Conservation (phyloP, 2,329 filamentous ascomycete genomes). For the Pestalotiopsis sp. region DNA sequence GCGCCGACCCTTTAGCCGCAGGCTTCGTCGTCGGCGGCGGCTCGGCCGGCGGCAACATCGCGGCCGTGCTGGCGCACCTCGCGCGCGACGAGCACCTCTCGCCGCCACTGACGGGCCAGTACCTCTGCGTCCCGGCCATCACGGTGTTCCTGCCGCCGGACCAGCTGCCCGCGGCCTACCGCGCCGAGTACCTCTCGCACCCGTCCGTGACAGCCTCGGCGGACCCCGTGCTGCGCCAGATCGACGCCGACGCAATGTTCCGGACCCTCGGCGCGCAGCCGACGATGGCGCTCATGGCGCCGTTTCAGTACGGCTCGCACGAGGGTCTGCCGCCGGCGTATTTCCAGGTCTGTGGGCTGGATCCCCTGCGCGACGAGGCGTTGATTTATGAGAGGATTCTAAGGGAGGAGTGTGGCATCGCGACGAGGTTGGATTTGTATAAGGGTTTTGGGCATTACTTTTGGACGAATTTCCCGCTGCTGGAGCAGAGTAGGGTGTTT, state of each 20-base stretch:
- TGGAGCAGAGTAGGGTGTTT: constrained; percentile 25
- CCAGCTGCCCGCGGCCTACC: constrained; percentile 26
- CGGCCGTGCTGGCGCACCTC: constrained; percentile 40
- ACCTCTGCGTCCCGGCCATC: constrained; percentile 43
- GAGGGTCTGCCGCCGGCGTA: constrained; percentile 46
- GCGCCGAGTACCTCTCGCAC: constrained; percentile 28
- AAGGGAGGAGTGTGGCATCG: constrained; percentile 41
- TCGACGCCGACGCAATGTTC: constrained; percentile 11
- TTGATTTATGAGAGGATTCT: constrained; percentile 54
- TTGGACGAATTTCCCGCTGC: constrained; percentile 29
- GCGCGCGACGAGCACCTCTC: constrained; percentile 42
- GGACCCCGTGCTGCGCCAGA: constrained; percentile 24
- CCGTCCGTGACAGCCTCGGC: constrained; percentile 24
- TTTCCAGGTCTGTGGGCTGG: constrained; percentile 53
- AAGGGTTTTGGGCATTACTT: constrained; percentile 30
- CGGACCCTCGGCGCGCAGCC: constrained; percentile 15
- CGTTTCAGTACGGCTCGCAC: constrained; percentile 28
- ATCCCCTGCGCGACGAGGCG: constrained; percentile 54
- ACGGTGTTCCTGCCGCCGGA: constrained; percentile 23
- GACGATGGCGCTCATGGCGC: constrained; percentile 22
- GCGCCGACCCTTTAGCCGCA: constrained; percentile 46
- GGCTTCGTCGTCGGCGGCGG: constrained; percentile 67
- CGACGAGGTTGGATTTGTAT: constrained; percentile 43
- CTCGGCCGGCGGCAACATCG: constrained; percentile 47
- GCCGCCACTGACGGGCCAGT: constrained; percentile 49